These are phyloP conservation scores for Diaporthe citrichinensis DNA, from an alignment of 2,329 filamentous ascomycete genomes.

Conservation along the genomic window DNA sequence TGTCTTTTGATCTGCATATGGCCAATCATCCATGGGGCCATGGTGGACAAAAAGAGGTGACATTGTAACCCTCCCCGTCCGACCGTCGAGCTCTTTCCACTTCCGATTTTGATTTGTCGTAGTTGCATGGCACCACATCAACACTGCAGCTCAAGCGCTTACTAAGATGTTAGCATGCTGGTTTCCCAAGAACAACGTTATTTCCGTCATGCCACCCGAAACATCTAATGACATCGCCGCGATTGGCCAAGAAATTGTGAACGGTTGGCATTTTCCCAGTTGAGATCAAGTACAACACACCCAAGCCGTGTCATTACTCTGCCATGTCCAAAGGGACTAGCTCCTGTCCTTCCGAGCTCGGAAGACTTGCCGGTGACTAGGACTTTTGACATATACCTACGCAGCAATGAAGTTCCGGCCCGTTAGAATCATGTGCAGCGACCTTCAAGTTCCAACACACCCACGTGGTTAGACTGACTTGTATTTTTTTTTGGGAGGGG, in stretches of 20 bases:
- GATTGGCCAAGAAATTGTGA: not conserved
- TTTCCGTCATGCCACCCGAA: not conserved
- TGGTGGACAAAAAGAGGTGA: not conserved
- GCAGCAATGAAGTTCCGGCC: too few relatives aligned
- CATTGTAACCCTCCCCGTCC: not conserved
- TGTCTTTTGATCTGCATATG: not conserved
- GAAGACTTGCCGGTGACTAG: not conserved
- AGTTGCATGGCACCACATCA: not conserved
- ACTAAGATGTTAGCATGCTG: not conserved
- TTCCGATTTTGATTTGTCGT: conserved; percentile 3
- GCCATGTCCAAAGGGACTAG: too few relatives aligned
- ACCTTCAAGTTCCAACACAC: not conserved
- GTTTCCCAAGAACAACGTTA: not conserved
- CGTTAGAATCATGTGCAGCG: not conserved
- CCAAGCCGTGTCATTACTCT: not conserved
- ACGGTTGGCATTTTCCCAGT: not conserved
- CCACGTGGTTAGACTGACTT: too few relatives aligned
- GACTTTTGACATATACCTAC: not conserved
- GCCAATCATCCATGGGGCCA: not conserved
- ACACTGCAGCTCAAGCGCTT: conserved; percentile 22
- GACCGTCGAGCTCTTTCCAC: not conserved
- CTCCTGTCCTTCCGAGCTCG: not conserved
- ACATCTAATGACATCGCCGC: too few relatives aligned
- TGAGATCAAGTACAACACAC: too few relatives aligned
- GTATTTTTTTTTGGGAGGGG: too few relatives aligned